Evolutionary conservation across 2,329 filamentous ascomycete genomes (phyloP), one percentile per base, ranked within the genome.

Genomic region (Pestalotiopsis sp.): DNA sequence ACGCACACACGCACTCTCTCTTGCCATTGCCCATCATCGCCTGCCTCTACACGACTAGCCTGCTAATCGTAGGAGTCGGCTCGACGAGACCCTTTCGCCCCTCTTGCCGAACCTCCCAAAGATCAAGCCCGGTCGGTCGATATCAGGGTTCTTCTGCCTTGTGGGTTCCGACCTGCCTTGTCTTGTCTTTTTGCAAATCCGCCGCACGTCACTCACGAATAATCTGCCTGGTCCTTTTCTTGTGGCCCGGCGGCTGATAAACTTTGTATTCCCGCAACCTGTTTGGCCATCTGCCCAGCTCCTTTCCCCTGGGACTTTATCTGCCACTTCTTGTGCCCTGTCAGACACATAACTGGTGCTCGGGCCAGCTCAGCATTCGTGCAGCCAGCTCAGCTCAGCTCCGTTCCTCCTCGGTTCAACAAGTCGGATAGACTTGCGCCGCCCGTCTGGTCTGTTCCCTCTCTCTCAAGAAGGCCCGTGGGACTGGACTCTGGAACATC

Each of bases 391-490:
- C 45, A 52, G 20, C 57, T 59, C 57, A 27, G 57, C 59, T 62
- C 23, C 58, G 56, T 20, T 62, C 23, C 59, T 36, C 23, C 59
- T 20, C 23, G 14, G 38, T 20, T 23, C 61, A 45, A 41, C n/a
- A 39, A 63, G 61, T 36, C 59, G 27, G n/a, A 62, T 52, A 64
- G 41, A 64, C 38, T 49, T 64, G 39, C 41, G 38, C 25, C 38
- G 38, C 38, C 23, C 39, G 45, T 58, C 45, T 66, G 25, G 6
- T 58, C 23, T 52, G 45, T 20, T n/a, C 6, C 17, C 25, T 36
- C 14, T 11, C 13, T 23, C 64, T 36, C n/a, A 11, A 39, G 20
- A 49, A 45, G 27, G 17, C 23, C 20, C 45, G 49, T 25, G 27
- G 49, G 17, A 39, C 31, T 23, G 25, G n/a, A 39, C 23, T 36